Base-by-base conservation (phyloP, 768 basidiomycete genomes). In the Leccinum disarticulatum region DNA sequence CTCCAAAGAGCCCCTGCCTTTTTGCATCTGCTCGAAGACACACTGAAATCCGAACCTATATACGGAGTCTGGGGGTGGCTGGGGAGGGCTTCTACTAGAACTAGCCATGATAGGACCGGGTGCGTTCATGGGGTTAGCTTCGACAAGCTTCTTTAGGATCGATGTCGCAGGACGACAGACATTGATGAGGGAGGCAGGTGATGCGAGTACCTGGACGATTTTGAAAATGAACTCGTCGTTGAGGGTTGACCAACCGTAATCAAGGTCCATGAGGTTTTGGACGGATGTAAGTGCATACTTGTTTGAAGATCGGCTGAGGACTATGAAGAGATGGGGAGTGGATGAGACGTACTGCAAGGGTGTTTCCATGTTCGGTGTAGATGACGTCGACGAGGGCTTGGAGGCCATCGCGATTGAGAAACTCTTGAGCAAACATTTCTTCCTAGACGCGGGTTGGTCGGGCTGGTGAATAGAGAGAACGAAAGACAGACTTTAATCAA, bases 151-250 rank as follows among this genome's bases (percentile, higher is more conserved):
- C 75, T 93, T 92, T 62, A 95, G 80, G 57, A 96, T 95, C 35
- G 90, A 87, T 47, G 91, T 94, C 1, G 93, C 94, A 35, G 94
- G 95, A 6, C 93, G 87, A 66, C 91, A 92, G 59, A 95, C 91
- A 61, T 97, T 97, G 78, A 95, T 87, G 17, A 87, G 81, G 11
- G 89, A 90, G 41, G 82, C 79, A 0, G 88, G 79, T 0, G 91
- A 90, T 0, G 91, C 85, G 27, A 93, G 79, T 64, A 91, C 88
- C 66, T 87, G 83, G 15, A 93, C 91, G 54, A 94, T 83, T 71
- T 83, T 83, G 66, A 85, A 80, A 55, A 94, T 90, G 73, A 96
- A 95, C 7, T 73, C 72, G 55, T 85, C 80, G 61, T 86, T 84
- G 6, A 95, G 81, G n/a, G 77, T 78, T 1, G 83, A 80, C 91